Evolutionary conservation across 192 early-diverging fungal species (phyloP).

Genomic region (Mortierella antarctica): DNA sequence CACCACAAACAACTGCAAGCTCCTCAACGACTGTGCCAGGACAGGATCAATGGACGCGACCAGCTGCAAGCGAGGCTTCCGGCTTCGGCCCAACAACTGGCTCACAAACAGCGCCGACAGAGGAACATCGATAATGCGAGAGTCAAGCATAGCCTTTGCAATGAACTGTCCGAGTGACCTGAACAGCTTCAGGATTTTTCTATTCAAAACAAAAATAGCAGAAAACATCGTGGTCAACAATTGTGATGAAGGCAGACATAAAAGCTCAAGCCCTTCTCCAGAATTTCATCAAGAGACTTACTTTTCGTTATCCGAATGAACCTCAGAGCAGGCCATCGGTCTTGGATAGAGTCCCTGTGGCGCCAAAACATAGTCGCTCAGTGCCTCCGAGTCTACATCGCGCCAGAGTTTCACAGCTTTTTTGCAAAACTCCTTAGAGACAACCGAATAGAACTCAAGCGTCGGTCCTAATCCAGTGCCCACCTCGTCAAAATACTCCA

Average conservation of each 20-base stretch:
- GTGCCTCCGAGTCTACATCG: slow-evolving; percentile 55
- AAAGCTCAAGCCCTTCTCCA: no score
- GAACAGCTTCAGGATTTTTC: slow-evolving; percentile 72
- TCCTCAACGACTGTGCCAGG: slow-evolving; percentile 73
- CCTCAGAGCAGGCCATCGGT: slow-evolving; percentile 27
- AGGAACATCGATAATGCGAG: slow-evolving; percentile 86
- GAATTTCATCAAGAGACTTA: slow-evolving; percentile 12
- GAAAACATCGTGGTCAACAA: neutral
- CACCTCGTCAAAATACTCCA: slow-evolving; percentile 95
- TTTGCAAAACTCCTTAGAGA: slow-evolving; percentile 80
- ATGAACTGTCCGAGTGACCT: slow-evolving; percentile 85
- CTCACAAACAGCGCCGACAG: slow-evolving; percentile 81
- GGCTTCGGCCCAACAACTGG: slow-evolving; percentile 65
- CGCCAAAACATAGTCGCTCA: slow-evolving; percentile 56
- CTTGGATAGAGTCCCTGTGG: slow-evolving; percentile 67
- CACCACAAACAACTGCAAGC: slow-evolving; percentile 72
- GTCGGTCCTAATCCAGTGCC: slow-evolving; percentile 80
- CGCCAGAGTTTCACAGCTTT: slow-evolving; percentile 75
- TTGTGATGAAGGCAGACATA: no score
- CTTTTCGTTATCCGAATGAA: slow-evolving; percentile 57
- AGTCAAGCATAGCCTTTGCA: slow-evolving; percentile 89
- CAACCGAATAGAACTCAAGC: slow-evolving; percentile 86
- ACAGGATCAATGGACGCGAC: slow-evolving; percentile 71
- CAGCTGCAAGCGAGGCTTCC: slow-evolving; percentile 20
- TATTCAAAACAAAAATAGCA: slow-evolving; percentile 35